Evolutionary conservation across 2,329 filamentous ascomycete species (phyloP), one percentile per base, ranked within the genome.

Genomic region (Aspergillus latus): DNA sequence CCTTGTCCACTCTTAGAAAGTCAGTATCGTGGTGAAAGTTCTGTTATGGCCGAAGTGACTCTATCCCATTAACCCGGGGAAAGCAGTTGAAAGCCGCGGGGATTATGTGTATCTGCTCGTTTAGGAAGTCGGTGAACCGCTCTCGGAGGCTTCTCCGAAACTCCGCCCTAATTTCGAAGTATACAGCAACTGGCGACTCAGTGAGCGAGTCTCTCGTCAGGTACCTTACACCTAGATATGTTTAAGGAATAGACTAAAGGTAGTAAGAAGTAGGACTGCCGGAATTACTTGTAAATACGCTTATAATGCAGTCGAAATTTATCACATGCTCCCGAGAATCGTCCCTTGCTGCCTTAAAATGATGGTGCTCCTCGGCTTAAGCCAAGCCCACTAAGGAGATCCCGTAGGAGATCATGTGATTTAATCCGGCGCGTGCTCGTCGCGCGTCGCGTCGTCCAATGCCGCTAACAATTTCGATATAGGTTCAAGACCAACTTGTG

Each of bases 51-150:
- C 50, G 57, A 56, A 43, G 30, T 54, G 57, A 54, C 58, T 43
- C 36, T 37, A 57, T 28, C 48, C 30, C 52, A 54, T 52, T 45
- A 59, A 57, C 49, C 57, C 57, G 64, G 64, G 62, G 61, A 62
- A 63, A 60, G 53, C 53, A 60, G 59, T 11, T 11, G 30, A 63
- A 52, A 56, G 64, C 60, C 64, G 55, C 62, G 67, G 64, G 67
- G 67, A 66, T 66, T 62, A 54, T 48, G 58, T 55, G 57, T 63
- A 59, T 56, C 57, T 56, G 39, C 68, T 68, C 50, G 51, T 62
- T 70, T 69, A 63, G 70, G 70, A 48, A 61, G 60, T 66, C 70
- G 70, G 70, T 72, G 70, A 72, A 13, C 4, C 5, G 58, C 44
- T 15, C 16, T 58, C 62, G 61, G 56, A 59, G 58, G 36, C 30